These are phyloP conservation scores for Hypomontagnella submonticulosa DNA, from an alignment of 495 filamentous ascomycete genomes.

Conservation along the genomic window DNA sequence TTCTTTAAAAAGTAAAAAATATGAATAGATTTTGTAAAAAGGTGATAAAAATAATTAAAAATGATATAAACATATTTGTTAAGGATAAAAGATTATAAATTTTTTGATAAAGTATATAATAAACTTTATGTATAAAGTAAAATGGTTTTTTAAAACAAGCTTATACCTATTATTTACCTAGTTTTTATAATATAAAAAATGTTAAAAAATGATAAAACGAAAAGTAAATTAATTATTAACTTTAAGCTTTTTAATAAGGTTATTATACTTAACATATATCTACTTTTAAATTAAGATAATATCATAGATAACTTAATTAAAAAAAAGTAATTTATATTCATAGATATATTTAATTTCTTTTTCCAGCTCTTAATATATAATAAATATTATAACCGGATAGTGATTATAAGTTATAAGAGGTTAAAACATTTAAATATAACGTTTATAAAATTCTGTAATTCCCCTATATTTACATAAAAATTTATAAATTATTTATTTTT, in stretches of 20 bases:
- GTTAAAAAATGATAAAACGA: not conserved
- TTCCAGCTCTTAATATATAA: not conserved
- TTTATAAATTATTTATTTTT: not conserved
- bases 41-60: not conserved
- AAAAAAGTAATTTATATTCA: not conserved
- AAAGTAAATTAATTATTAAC: not conserved
- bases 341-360: not conserved
- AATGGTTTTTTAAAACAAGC: not conserved
- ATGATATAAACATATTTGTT: not conserved
- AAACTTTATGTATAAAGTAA: not conserved
- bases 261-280: not conserved
- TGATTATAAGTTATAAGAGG: not conserved
- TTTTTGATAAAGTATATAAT: not conserved
- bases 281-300: not conserved
- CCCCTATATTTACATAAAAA: too few species aligned
- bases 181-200: constrained; percentile 1
- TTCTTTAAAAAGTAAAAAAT: not conserved
- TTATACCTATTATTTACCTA: not conserved
- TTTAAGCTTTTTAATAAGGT: not conserved
- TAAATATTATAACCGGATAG: not conserved
- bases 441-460: not conserved
- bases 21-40: not conserved
- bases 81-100: not conserved
- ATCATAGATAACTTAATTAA: not conserved
- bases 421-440: not conserved